These are phyloP conservation scores for Schizonepeta tenuifolia DNA, from an alignment of 257 asterid species.

Conservation along the genomic window DNA sequence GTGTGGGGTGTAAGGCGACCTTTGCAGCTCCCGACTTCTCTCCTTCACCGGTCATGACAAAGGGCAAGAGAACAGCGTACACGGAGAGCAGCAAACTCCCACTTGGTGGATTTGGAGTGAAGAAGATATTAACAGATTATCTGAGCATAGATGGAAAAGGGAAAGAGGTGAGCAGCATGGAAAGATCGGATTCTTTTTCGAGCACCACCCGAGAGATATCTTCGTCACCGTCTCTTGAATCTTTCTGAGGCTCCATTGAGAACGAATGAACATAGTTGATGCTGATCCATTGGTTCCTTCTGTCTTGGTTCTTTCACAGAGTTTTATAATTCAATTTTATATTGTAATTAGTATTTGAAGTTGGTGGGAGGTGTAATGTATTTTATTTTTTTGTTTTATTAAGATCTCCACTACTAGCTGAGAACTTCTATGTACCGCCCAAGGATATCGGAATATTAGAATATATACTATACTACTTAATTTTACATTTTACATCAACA, in stretches of 20 bases:
- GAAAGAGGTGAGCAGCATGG: constrained; percentile 37
- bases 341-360: constrained; percentile 21
- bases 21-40: constrained; percentile 58
- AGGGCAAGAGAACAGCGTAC: constrained; percentile 40
- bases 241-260: constrained; percentile 43
- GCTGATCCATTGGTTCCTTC: constrained; percentile 21
- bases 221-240: constrained; percentile 48
- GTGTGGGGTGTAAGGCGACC: constrained; percentile 51
- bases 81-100: constrained; percentile 39
- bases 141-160: constrained; percentile 57
- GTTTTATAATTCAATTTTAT: background rate
- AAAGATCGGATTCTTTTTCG: constrained; percentile 49
- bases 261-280: background rate
- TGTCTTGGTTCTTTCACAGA: background rate
- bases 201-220: constrained; percentile 45
- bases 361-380: constrained; percentile 10
- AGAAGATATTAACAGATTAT: constrained; percentile 73
- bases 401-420: constrained; percentile 20
- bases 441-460: background rate
- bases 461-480: too few species aligned
- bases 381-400: constrained; percentile 20
- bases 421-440: constrained; percentile 1
- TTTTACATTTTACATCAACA: accelerated
- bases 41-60: constrained; percentile 48
- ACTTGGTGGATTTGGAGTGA: constrained; percentile 60